Conservation (phyloP, 2,329 filamentous ascomycete species). For the Fusarium newnesense region DNA sequence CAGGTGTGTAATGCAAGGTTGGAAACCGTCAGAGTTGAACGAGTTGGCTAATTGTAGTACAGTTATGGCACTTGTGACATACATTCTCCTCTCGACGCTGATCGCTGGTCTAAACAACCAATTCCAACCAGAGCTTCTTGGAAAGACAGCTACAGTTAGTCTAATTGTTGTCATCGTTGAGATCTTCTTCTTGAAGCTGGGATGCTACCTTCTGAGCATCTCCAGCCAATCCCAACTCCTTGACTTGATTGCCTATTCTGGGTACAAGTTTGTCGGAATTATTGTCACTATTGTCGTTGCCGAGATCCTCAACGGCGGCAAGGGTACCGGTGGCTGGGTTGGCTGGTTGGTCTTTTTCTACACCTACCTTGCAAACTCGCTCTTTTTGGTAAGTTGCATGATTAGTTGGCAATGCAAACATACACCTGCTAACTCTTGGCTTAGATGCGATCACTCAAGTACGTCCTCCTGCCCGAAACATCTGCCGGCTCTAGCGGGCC, state of each 20-base stretch:
- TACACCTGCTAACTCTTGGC: conserved; percentile 24
- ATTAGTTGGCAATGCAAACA: background rate
- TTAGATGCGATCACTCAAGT: conserved; percentile 92
- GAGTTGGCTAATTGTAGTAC: conserved; percentile 34
- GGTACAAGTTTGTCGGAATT: conserved; percentile 98
- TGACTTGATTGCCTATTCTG: conserved; percentile 94
- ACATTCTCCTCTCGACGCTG: conserved; percentile 92
- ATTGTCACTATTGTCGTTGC: conserved; percentile 87
- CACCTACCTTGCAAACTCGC: conserved; percentile 91
- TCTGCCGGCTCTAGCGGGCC: conserved; percentile 71
- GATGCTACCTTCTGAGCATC: conserved; percentile 93
- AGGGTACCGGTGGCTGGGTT: conserved; percentile 86
- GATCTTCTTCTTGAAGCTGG: conserved; percentile 89
- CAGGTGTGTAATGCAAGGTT: conserved; percentile 56
- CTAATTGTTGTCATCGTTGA: conserved; percentile 86
- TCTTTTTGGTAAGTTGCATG: conserved; percentile 81
- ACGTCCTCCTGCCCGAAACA: conserved; percentile 91
- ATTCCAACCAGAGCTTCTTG: conserved; percentile 93
- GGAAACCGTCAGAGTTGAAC: too few species aligned
- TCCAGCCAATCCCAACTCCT: conserved; percentile 93
- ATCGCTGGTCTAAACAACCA: conserved; percentile 89
- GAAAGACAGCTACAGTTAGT: conserved; percentile 86
- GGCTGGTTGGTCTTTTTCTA: conserved; percentile 92
- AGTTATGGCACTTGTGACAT: conserved; percentile 97
- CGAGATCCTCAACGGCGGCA: conserved; percentile 80